These are phyloP conservation scores for Periconia digitata DNA, from an alignment of 2,329 filamentous ascomycete genomes.

Conservation along the genomic window DNA sequence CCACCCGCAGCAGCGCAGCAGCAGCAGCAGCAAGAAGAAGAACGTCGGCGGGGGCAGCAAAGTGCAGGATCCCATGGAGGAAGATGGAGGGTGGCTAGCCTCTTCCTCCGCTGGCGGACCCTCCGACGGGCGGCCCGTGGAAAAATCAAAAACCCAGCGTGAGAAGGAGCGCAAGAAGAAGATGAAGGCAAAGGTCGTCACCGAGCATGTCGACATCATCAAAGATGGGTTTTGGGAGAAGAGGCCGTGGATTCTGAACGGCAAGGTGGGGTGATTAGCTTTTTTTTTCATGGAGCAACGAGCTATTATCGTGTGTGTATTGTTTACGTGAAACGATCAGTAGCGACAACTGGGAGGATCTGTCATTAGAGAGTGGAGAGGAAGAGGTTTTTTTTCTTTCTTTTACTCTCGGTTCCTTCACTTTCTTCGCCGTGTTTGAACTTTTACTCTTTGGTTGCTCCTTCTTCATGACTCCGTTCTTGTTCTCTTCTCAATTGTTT, in stretches of 20 bases:
- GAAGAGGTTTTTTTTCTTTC: no score
- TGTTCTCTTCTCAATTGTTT: no score
- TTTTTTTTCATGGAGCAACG: no score
- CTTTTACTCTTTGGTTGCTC: no score
- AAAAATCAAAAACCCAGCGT: slow-evolving; percentile 74
- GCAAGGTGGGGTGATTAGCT: slow-evolving; percentile 30
- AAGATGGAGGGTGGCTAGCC: slow-evolving; percentile 17
- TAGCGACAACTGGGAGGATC: no score
- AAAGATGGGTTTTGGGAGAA: slow-evolving; percentile 91
- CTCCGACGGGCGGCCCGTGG: slow-evolving; percentile 45
- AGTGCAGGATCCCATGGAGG: slow-evolving; percentile 6
- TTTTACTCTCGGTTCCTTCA: no score
- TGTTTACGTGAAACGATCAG: no score
- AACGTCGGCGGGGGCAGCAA: slow-evolving; percentile 5
- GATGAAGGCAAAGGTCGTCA: slow-evolving; percentile 75
- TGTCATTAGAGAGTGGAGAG: no score
- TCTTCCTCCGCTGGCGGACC: slow-evolving; percentile 40
- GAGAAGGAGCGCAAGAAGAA: slow-evolving; percentile 82
- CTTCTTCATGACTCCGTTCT: no score
- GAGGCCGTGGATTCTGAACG: slow-evolving; percentile 69
- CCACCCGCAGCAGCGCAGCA: neutral
- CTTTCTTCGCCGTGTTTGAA: no score
- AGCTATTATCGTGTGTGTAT: no score
- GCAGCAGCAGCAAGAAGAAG: slow-evolving; percentile 1
- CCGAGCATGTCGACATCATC: slow-evolving; percentile 92